Conservation (phyloP, 352 stramenopile species). For the Phytophthora hybrid region DNA sequence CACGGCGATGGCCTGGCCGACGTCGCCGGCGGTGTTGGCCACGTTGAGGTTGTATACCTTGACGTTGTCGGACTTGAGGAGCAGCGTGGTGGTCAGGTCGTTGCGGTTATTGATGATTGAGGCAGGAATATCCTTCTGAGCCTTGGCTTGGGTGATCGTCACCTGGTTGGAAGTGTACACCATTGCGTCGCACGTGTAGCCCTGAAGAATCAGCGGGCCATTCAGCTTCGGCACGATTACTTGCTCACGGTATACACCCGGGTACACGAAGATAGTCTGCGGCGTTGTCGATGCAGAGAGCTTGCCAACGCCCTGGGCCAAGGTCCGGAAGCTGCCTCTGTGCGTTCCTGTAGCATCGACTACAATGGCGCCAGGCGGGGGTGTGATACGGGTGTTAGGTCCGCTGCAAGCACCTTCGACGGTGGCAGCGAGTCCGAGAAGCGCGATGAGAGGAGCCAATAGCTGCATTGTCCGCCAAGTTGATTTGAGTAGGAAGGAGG, state of each 20-base stretch:
- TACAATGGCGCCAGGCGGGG: background rate
- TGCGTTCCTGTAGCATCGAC: background rate
- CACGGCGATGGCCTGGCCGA: background rate
- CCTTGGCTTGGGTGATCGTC: background rate
- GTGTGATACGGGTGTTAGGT: background rate
- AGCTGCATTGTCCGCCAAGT: background rate
- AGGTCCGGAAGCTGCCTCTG: background rate
- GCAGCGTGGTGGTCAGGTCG: background rate
- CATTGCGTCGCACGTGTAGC: background rate
- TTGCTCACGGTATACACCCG: background rate
- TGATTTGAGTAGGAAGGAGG: background rate
- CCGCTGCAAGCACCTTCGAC: background rate
- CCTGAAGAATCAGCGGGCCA: background rate
- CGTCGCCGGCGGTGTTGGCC: background rate
- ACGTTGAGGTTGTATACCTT: conserved; percentile 4
- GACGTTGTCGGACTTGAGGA: conserved; percentile 2
- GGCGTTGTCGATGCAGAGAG: background rate
- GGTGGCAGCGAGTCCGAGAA: background rate
- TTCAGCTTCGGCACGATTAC: background rate
- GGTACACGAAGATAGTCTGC: background rate
- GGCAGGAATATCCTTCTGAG: background rate
- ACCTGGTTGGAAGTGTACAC: background rate
- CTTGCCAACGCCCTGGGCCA: background rate
- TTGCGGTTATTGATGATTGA: background rate
- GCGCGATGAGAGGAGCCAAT: background rate